phyloP scores from a whole-genome alignment of 768 basidiomycete genomes.

The Galerina marginata region DNA sequence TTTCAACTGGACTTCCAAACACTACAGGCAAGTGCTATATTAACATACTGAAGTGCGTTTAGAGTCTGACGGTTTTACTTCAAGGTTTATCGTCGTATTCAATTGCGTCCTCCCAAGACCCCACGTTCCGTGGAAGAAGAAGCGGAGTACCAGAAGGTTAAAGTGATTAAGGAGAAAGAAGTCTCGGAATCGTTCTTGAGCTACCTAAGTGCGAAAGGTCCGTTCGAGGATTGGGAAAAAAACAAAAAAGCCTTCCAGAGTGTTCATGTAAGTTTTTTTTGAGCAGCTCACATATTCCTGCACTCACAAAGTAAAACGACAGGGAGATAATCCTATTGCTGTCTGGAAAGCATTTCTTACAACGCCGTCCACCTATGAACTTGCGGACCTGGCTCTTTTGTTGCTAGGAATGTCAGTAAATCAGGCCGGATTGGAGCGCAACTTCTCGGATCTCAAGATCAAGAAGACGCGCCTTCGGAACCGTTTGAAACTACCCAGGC shows the following conservation, averaged over 20 bases:
- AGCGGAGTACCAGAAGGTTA: neutral
- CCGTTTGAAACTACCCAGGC: conserved; percentile 23
- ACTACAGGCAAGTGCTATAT: conserved; percentile 10
- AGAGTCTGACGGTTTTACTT: no score
- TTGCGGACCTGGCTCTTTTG: conserved; percentile 27
- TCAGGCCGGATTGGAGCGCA: conserved; percentile 26
- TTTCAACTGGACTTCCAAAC: no score
- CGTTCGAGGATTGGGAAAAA: conserved; percentile 25
- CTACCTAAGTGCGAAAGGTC: conserved; percentile 21
- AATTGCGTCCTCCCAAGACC: conserved; percentile 6
- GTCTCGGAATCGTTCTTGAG: conserved; percentile 24
- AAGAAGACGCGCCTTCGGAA: conserved; percentile 31
- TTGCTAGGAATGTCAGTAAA: conserved; percentile 30
- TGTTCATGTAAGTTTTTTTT: conserved; percentile 17
- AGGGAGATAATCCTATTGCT: conserved; percentile 25
- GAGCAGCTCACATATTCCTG: no score
- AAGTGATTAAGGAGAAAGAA: conserved; percentile 19
- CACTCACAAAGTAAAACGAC: neutral
- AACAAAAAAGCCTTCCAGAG: conserved; percentile 19
- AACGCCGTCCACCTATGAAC: conserved; percentile 5
- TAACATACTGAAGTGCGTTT: no score
- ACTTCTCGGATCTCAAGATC: conserved; percentile 34
- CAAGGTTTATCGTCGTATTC: no score
- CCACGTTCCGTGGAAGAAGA: conserved; percentile 18
- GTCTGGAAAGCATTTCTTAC: conserved; percentile 22